Base-by-base conservation (phyloP, 2,329 filamentous ascomycete species). In the Aureobasidium musti region DNA sequence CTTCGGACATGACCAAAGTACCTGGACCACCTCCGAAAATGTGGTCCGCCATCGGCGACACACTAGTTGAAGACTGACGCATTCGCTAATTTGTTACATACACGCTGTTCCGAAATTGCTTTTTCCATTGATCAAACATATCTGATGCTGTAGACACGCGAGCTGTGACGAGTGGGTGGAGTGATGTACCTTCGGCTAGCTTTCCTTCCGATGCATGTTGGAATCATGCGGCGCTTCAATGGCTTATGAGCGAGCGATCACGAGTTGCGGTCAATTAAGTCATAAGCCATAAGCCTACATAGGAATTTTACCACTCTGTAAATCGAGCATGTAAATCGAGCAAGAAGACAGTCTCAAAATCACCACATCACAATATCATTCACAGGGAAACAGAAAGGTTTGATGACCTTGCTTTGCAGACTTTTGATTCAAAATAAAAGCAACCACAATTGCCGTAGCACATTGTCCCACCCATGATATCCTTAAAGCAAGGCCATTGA, bases 371-470 rank as follows among this genome's bases (percentile, higher is more conserved):
- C 59, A 14, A 14, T 14, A 39, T 39, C 3, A 54, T 54, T 65
- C 41, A 43, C 35, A 1, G 30, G 21, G 13, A 28, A 47, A 47
- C 37, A 37, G 6, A 65, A 63, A 63, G 52, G 52, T 56, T 60
- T 60, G 47, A 60, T 66, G 64, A 66, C 64, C 64, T 66, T 66
- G 64, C 64, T 66, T 66, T 61, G 54, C 54, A 57, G 64, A 66
- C 53, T 60, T 66, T 66, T 66, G 52, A 66, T 66, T 66, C 17
- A 54, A 53, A 47, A 66, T 53, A 60, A 59, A 60, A 60, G 47
- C 35, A 60, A 66, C 45, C 64, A 60, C 54, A 53, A 52, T 37
- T 37, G 64, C 64, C 64, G 64, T 66, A 61, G 64, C 64, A 53
- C 57, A 59, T 39, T 66, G 45, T 66, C 54, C 45, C 64, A 52